Percentiles rank a stretch among this genome's conserved stretches.
Evolutionary conservation across 306 rosid species (phyloP).

Genomic region (Quercus cerris): DNA sequence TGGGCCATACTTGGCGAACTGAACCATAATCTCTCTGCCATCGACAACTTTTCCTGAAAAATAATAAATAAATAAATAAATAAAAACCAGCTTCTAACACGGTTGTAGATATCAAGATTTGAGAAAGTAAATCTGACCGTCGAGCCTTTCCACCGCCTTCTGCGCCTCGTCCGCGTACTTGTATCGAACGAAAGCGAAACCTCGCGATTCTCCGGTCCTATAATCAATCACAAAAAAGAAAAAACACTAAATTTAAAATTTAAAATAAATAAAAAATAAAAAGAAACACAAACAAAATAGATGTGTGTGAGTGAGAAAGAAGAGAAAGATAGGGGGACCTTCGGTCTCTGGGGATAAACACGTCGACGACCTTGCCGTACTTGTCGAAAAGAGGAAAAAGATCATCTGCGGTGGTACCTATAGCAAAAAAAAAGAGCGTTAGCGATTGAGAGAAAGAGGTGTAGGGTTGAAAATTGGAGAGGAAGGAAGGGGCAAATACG

Average conservation of each 20-base stretch:
- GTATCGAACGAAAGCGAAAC: conserved; percentile 72
- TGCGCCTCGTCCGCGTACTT: conserved; percentile 75
- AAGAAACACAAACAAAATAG: background rate
- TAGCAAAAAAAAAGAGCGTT: background rate
- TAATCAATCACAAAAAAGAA: background rate
- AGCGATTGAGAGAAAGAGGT: background rate
- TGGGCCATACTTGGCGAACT: conserved; percentile 80
- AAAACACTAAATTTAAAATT: background rate
- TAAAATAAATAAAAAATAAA: background rate
- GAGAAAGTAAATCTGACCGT: conserved; percentile 31
- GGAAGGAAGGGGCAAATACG: conserved; percentile 26
- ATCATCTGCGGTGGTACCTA: conserved; percentile 77
- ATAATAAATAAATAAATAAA: background rate
- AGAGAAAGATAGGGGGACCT: conserved; percentile 27
- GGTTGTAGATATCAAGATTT: background rate
- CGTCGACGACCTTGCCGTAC: conserved; percentile 79
- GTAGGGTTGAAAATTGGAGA: background rate
- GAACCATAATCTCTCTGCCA: conserved; percentile 84
- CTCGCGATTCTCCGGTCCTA: conserved; percentile 69
- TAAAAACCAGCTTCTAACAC: background rate
- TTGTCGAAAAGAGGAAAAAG: conserved; percentile 69
- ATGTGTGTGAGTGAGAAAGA: background rate
- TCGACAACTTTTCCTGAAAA: conserved; percentile 59
- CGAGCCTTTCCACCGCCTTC: conserved; percentile 69
- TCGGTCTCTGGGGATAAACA: conserved; percentile 72